phyloP scores from a whole-genome alignment of 1,284 basidiomycete species.

The Sporisorium graminicola region DNA sequence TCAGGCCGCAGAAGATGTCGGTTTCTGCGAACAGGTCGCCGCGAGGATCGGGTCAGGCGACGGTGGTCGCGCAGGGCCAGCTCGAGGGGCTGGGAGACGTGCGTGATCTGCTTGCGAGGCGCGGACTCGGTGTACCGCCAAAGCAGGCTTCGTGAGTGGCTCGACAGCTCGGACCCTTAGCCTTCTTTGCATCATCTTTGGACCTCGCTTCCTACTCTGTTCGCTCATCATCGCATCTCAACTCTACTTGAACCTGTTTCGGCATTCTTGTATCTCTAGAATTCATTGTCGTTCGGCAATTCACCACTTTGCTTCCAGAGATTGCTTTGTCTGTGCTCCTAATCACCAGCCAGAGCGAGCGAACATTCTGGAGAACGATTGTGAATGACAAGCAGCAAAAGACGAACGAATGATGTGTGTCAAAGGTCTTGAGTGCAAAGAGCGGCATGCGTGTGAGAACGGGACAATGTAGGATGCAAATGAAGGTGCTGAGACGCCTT shows the following conservation, averaged over 20 bases:
- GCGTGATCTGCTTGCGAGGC: constrained; percentile 53
- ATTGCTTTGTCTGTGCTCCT: neutral
- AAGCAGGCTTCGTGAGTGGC: constrained; percentile 14
- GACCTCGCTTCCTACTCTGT: neutral
- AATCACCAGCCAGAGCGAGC: neutral
- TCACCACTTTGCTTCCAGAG: neutral
- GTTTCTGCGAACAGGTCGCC: constrained; percentile 16
- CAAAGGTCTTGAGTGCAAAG: neutral
- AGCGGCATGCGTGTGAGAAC: neutral
- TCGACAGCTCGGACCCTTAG: neutral
- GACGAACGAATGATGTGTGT: neutral
- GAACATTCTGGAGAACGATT: neutral
- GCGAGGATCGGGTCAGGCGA: constrained; percentile 54
- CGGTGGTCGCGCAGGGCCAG: constrained; percentile 65
- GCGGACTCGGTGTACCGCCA: constrained; percentile 57
- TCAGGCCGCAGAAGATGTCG: constrained; percentile 70
- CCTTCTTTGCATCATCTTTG: constrained; percentile 2
- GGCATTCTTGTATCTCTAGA: constrained; percentile 1
- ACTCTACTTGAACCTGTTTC: neutral
- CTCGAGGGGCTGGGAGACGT: constrained; percentile 62
- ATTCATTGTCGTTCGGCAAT: constrained; percentile 3
- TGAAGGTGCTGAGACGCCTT: too few species aligned
- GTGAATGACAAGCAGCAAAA: neutral
- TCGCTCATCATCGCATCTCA: neutral
- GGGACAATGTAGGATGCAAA: neutral